Evolutionary conservation across 129 eudicot species (phyloP).

Genomic region (Lactuca saligna): DNA sequence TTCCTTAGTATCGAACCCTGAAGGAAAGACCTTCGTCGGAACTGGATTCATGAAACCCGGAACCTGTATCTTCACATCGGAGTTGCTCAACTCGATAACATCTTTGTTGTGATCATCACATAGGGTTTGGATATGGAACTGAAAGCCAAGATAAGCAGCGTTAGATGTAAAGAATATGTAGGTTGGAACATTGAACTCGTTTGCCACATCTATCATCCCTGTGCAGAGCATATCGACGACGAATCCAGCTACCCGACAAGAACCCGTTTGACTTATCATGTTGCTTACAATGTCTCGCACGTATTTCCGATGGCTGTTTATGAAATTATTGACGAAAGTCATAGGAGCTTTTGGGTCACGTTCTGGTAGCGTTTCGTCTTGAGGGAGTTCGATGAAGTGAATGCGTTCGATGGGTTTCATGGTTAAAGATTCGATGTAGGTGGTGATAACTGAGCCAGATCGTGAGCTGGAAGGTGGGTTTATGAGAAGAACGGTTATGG

Average conservation of each 20-base stretch:
- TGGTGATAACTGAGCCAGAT: conserved; percentile 23
- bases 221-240: conserved; percentile 31
- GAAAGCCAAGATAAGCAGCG: conserved; percentile 29
- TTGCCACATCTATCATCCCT: conserved; percentile 26
- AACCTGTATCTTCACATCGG: background rate
- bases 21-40: conserved; percentile 23
- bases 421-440: conserved; percentile 13
- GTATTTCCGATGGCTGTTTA: conserved; percentile 24
- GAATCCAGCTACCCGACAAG: conserved; percentile 17
- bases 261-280: conserved; percentile 7
- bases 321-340: conserved; percentile 28
- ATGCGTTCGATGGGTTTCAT: background rate
- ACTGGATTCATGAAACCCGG: conserved; percentile 17
- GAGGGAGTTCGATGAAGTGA: conserved; percentile 22
- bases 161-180: conserved; percentile 26
- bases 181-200: conserved; percentile 21
- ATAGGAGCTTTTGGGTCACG: conserved; percentile 28
- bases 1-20: conserved; percentile 21
- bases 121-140: conserved; percentile 2
- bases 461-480: conserved; percentile 20
- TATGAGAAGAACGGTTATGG: conserved; percentile 34
- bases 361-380: conserved; percentile 15
- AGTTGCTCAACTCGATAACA: conserved; percentile 14
- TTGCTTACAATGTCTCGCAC: conserved; percentile 11
- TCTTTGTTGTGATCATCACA: conserved; percentile 9